Base-by-base conservation (phyloP, 2,329 filamentous ascomycete species). In the Sporothrix brasiliensis region DNA sequence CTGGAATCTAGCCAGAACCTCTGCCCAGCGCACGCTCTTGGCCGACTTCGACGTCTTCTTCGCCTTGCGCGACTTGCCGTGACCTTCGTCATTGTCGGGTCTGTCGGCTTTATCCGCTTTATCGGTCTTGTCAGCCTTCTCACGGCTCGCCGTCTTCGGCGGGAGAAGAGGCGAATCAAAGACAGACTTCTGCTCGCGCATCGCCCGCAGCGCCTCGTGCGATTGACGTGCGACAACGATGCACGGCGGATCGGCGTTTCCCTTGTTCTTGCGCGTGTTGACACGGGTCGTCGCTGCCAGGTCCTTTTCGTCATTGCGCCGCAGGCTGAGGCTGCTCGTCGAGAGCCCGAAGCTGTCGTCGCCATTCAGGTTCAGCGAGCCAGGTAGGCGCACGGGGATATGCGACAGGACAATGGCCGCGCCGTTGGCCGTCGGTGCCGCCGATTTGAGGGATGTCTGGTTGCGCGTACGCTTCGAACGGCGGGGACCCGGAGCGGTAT, bases 251-350 rank as follows among this genome's bases (percentile, higher is more conserved):
- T 81, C 69, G 0, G 82, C 77, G 21, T 74, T 77, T 3, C 75
- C 79, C 75, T 83, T 83, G 72, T 84, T 84, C 73, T 81, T 82
- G 39, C 81, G 77, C 1, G 82, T 84, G 72, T 84, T 84, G 67
- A 78, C 76, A 3, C 79, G 75, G 0, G 82, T 84, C 54, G 83
- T 71, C 1, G 79, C 76, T 0, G 80, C 81, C 10, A 83, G 73
- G 60, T 83, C 80, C 74, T 81, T 82, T 54, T 82, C 82, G 16
- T 78, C 79, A 71, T 73, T 80, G 60, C 79, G 78, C 52, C 75
- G 73, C 41, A 73, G 68, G 3, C 72, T 72, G 11, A 73, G 70
- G n/a, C 60, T 74, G n/a, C 73, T 71, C 5, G 63, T 69, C 3
- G 70, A 69, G 19, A 75, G 69, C 24, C 72, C 71, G 52, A 58